Percentiles rank a stretch among this genome's conserved stretches.
These are phyloP conservation scores for Colletotrichum cordylinicola DNA, from an alignment of 2,329 filamentous ascomycete species.

Conservation along the genomic window DNA sequence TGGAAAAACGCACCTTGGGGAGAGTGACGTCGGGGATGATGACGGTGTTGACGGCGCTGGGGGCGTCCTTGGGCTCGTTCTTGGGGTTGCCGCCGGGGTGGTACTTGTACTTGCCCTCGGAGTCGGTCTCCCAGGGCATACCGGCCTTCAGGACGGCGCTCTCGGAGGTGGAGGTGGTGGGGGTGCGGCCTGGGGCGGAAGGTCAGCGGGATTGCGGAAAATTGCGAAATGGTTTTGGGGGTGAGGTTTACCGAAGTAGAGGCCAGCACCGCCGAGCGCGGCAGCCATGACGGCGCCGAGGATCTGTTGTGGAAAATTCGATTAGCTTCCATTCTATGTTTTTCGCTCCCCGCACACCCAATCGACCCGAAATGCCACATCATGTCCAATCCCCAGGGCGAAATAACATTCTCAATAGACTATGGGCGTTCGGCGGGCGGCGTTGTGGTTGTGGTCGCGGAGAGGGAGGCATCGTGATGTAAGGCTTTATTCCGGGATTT, in stretches of 20 bases:
- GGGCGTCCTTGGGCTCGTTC: slow-evolving; percentile 83
- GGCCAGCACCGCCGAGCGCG: slow-evolving; percentile 87
- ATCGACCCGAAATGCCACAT: background rate
- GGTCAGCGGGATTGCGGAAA: background rate
- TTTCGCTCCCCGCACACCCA: background rate
- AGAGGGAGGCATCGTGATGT: background rate
- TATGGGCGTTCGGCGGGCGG: background rate
- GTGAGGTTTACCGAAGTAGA: slow-evolving; percentile 74
- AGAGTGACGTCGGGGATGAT: slow-evolving; percentile 93
- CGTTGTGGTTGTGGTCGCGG: background rate
- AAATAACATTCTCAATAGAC: background rate
- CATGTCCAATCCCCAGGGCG: background rate
- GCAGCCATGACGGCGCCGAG: slow-evolving; percentile 90
- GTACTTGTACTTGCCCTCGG: slow-evolving; percentile 75
- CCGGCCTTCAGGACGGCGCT: slow-evolving; percentile 75
- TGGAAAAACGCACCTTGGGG: slow-evolving; percentile 72
- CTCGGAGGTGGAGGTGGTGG: slow-evolving; percentile 86
- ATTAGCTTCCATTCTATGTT: slow-evolving; percentile 14
- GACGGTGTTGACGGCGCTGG: slow-evolving; percentile 93
- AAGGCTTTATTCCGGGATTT: background rate
- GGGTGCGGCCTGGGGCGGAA: slow-evolving; percentile 70
- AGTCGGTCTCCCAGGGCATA: slow-evolving; percentile 85
- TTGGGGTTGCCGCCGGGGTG: slow-evolving; percentile 84
- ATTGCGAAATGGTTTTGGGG: slow-evolving; percentile 22
- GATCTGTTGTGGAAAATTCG: slow-evolving; percentile 62